Base-by-base conservation (phyloP, 192 early-diverging fungal species). In the Backusella macrospora region DNA sequence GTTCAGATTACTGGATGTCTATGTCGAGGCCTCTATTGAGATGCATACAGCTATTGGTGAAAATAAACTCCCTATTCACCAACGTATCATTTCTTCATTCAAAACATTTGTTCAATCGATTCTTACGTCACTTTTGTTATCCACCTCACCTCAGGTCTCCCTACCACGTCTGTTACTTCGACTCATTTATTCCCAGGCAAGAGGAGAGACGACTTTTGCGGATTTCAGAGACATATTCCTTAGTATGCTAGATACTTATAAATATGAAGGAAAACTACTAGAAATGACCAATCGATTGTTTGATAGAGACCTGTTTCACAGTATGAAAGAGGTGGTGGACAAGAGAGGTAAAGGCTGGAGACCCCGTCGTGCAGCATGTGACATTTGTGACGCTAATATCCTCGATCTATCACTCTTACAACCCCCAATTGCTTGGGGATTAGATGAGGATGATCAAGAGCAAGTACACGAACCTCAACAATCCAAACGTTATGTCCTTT, bases 201-300 rank as follows among this genome's bases (percentile, higher is more conserved):
- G 81, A 15, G 76, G 77, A 18, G 80, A 83, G n/a, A 83, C 79
- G 21, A 83, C 78, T 4, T 80, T 89, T 76, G 85, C 86, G 2
- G 87, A 89, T 52, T 89, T 86, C 49, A 71, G 84, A 62, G 86
- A 86, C 42, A 87, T 89, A 23, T 89, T 89, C 62, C 74, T 86
- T 34, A 86, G 86, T 9, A 89, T 89, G 86, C 81, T 89, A 14
- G 84, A 89, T 63, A 89, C 87, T 23, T 89, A 86, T 73, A 87
- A 87, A 77, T 89, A 89, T 62, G 87, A 89, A 79, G 87, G 87
- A 13, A 83, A 89, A 65, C 44, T 89, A 37, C 65, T 89, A 49
- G 83, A 83, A 48, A 83, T 89, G 87, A 89, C 87, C n/a, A 87
- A 87, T 48, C 80, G 83, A 37, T 69, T 89, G 6, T 89, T 89